Evolutionary conservation across 2,329 filamentous ascomycete genomes (phyloP), one percentile per base, ranked within the genome.

Genomic region (Raffaelea arxii): DNA sequence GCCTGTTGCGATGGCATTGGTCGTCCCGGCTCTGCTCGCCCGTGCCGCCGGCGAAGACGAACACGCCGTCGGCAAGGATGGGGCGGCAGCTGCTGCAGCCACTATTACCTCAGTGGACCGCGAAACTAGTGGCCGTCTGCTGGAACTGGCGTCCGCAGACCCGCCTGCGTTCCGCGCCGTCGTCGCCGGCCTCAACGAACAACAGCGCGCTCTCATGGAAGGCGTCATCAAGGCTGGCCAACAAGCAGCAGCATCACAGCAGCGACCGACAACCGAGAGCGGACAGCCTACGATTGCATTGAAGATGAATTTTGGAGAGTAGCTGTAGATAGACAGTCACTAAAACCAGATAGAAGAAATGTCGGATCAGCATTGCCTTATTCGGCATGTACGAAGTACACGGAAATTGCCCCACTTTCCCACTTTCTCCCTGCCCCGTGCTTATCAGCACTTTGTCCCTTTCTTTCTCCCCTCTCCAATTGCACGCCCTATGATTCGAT

Each of bases 261-360:
- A 6, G 32, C 18, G 49, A 23, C 50, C 41, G 56, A 36, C 50
- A 12, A 48, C 41, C 58, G 67, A 69, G 55, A 63, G 60, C 46
- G 75, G 68, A 24, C 79, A 78, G 63, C 92, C 92, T 12, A 92
- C 72, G 52, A 98, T 98, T 72, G 88, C 88, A 46, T 65, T 98
- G 59, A 92, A 94, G 74, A 94, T 97, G 86, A 75, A 95, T 63
- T 97, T 98, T 74, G 79, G 78, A 5, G 66, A 68, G 30, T 45
- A 42, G 25, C 14, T 25, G 16, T 2, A 25, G 22, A 12, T 25
- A 14, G 36, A 22, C 3, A 48, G 14, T 12, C 11, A 24, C 1
- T n/a, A n/a, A n/a, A n/a, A n/a, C n/a, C n/a, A 4, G 14, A 36
- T 9, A 24, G 38, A 24, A 16, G 7, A 10, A 48, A 21, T 12